These are phyloP conservation scores for Russula earlei DNA, from an alignment of 768 basidiomycete species.

Conservation along the genomic window DNA sequence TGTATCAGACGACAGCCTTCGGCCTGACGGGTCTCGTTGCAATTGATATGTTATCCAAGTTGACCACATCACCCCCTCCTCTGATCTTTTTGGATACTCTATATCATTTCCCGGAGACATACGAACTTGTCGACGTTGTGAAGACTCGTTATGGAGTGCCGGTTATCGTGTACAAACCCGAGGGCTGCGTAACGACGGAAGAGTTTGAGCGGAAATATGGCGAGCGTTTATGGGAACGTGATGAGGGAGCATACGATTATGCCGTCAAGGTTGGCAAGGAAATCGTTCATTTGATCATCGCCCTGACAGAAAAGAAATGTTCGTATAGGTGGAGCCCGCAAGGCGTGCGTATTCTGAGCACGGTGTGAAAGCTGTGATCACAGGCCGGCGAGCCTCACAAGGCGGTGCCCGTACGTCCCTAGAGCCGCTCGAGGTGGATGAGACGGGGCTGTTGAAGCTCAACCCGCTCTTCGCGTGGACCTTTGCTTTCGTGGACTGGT, in stretches of 20 bases:
- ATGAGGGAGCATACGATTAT: constrained; percentile 86
- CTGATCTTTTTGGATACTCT: constrained; percentile 96
- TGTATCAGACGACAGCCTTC: constrained; percentile 94
- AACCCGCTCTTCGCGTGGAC: constrained; percentile 91
- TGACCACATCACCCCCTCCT: constrained; percentile 59
- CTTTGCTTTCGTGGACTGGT: constrained; percentile 75
- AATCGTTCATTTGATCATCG: background rate
- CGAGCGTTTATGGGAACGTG: constrained; percentile 73
- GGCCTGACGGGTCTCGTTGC: constrained; percentile 92
- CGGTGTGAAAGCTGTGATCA: constrained; percentile 78
- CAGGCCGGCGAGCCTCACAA: constrained; percentile 90
- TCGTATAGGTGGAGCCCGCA: constrained; percentile 77
- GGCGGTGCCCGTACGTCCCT: constrained; percentile 81
- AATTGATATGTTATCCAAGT: constrained; percentile 87
- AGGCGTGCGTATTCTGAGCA: constrained; percentile 77
- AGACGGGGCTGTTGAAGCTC: constrained; percentile 83
- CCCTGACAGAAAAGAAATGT: background rate
- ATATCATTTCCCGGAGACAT: constrained; percentile 92
- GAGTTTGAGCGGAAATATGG: constrained; percentile 81
- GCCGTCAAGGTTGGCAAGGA: constrained; percentile 63
- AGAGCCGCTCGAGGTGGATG: constrained; percentile 82
- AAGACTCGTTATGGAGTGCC: constrained; percentile 61
- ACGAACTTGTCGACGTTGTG: constrained; percentile 80
- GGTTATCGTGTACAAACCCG: constrained; percentile 73
- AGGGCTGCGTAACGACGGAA: constrained; percentile 49